These are phyloP conservation scores for Penicillium sp. DNA, from an alignment of 2,329 filamentous ascomycete species.

Conservation along the genomic window DNA sequence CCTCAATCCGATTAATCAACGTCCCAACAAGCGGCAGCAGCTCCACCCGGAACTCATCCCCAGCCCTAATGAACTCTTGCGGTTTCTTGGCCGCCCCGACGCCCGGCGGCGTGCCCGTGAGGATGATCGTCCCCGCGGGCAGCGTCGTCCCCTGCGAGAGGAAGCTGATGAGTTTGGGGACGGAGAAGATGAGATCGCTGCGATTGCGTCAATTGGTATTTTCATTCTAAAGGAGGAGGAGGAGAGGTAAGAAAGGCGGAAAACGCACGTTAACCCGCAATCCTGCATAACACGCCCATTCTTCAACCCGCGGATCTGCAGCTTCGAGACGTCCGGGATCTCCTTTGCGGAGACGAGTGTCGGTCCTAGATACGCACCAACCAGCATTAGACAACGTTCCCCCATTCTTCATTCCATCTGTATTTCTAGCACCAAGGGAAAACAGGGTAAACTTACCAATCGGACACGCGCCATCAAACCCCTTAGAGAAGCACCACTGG, in stretches of 20 bases:
- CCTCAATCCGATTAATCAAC: slow-evolving; percentile 50
- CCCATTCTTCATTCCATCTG: too few relatives aligned
- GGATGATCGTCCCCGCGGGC: slow-evolving; percentile 48
- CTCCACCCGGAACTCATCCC: slow-evolving; percentile 56
- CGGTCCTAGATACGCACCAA: slow-evolving; percentile 44
- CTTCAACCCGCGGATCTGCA: slow-evolving; percentile 45
- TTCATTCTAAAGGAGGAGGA: neutral
- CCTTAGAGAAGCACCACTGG: slow-evolving; percentile 65
- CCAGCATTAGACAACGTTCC: too few relatives aligned
- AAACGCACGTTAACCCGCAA: slow-evolving; percentile 47
- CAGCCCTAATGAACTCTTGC: slow-evolving; percentile 50
- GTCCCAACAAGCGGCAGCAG: slow-evolving; percentile 56
- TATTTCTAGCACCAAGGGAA: too few relatives aligned
- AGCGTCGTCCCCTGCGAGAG: slow-evolving; percentile 50
- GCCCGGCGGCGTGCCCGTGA: slow-evolving; percentile 51
- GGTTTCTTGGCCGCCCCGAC: slow-evolving; percentile 47
- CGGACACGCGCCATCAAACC: slow-evolving; percentile 62
- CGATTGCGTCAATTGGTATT: neutral
- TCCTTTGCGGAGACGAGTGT: slow-evolving; percentile 51
- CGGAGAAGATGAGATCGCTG: slow-evolving; percentile 61
- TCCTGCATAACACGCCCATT: slow-evolving; percentile 60
- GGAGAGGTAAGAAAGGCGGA: too few relatives aligned
- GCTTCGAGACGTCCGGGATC: slow-evolving; percentile 38
- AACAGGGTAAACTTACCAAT: slow-evolving; percentile 42
- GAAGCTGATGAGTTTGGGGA: slow-evolving; percentile 51